Evolutionary conservation across 768 basidiomycete species (phyloP), one percentile per base, ranked within the genome.

Genomic region (Hygrocybe coccinea): DNA sequence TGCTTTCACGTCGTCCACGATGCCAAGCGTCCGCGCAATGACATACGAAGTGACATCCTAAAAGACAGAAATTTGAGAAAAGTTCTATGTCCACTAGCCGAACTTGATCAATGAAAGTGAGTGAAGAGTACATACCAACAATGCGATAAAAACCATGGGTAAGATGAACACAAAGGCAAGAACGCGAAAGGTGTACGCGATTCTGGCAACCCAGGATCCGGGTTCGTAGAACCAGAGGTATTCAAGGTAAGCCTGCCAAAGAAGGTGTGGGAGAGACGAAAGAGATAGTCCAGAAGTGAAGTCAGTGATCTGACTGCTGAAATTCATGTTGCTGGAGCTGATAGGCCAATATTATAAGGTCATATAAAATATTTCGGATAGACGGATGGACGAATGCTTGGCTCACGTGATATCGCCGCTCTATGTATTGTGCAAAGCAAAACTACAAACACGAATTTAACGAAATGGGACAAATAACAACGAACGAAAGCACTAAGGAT

Each of bases 31-130:
- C 56, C 89, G 84, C 11, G 87, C 90, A 65, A 92, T 87, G 55
- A 84, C 82, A 62, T 91, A 92, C 17, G 90, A 88, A 2, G 82
- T 75, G 53, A 91, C 82, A 67, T 92, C 89, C 89, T 91, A 64
- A 5, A 50, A 38, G 22, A 7, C 22, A 56, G 35, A 51, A 36
- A 51, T 10, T n/a, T 22, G 34, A n/a, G n/a, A 49, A 19, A 49
- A 3, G 5, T 25, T 11, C 21, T 15, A 6, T 45, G 59, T 52
- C 12, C 6, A 10, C 50, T 3, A 29, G 4, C 21, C 14, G 49
- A 34, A 47, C 15, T 46, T 55, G 19, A 39, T 25, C 17, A 44
- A 41, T 36, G 43, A 49, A 51, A 44, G 43, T 19, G 38, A 58
- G 58, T 48, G 39, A 58, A 46, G 56, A 35, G 58, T 53, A 59